Base-by-base conservation (phyloP, 306 rosid genomes). In the Malus sieversii region DNA sequence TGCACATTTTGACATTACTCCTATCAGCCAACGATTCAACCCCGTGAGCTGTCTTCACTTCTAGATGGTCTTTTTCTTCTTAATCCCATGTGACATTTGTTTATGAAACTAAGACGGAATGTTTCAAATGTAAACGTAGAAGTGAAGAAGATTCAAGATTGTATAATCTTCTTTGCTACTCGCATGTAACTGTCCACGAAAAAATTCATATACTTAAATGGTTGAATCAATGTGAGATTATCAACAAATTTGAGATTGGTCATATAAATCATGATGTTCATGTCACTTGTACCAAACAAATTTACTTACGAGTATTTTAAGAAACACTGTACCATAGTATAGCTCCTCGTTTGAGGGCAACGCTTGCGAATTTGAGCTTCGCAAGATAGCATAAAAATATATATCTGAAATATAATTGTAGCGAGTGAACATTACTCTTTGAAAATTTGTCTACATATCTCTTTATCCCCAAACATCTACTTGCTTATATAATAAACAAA, bases 41-140 rank as follows among this genome's bases (percentile, higher is more conserved):
- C 25, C 33, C 57, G 27, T 61, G 58, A 44, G 60, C 60, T 74
- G 70, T 61, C 70, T 13, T 73, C 30, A 16, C 14, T 74, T 74
- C 77, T 74, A 74, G 70, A 61, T 74, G 70, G 70, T 73, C 58
- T 70, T n/a, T 29, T 74, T 73, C 38, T 38, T 66, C 10, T 66
- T 10, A 64, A 64, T n/a, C 23, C 68, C 18, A 51, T 51, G 16
- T 51, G 20, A 18, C 23, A 64, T 64, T 32, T 64, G 3, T n/a
- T 57, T n/a, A 8, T 16, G 22, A 9, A 57, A 57, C 61, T 55
- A 20, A 2, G 61, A 55, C 61, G 25, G 25, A 55, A 55, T 55
- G n/a, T 15, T 51, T 15, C 55, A 51, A 48, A 51, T 51, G 6
- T 51, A 51, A 2, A 51, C 20, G 20, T 51, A 51, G 6, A 51